Base-by-base conservation (phyloP, 192 early-diverging fungal species). In the Lobosporangium transversale region DNA sequence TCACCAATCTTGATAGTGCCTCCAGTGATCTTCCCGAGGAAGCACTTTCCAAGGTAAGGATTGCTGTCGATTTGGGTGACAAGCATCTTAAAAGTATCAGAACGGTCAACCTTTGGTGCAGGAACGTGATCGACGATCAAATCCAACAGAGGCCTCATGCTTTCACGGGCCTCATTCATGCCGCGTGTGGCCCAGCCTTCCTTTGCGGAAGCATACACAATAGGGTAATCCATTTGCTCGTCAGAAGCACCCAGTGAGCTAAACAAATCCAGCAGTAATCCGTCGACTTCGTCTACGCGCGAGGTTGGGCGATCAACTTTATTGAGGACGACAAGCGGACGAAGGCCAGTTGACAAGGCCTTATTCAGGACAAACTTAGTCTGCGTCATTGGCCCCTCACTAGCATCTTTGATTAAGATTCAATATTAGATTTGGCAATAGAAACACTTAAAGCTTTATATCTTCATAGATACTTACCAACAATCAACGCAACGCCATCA, bases 321-420 rank as follows among this genome's bases (percentile, higher is more conserved):
- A 83, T 95, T 95, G 66, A 95, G 85, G 32, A 93, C 89, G 1
- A 95, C 93, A 23, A 95, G 66, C 23, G 93, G 93, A 35, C 85
- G 88, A 47, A 93, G 81, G 32, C 88, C 88, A 35, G 84, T 80
- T 6, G 83, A 71, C 20, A 95, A 76, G 26, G 93, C 92, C 81
- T 95, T 95, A 66, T 87, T 86, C 64, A 95, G 80, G 42, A 95
- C 93, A 81, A 93, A 95, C 78, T 91, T 91, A 5, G 93, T 95
- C 81, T 95, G 93, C 6, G 93, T 92, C 93, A 95, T 95, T 14
- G 92, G 91, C 18, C 93, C 93, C 66, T 95, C 93, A 8, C 92
- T 90, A 5, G 88, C 92, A 68, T 92, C 91, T 56, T 29, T 4
- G n/a, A n/a, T n/a, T n/a, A n/a, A n/a, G n/a, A n/a, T n/a, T n/a